Conservation (phyloP, 2,329 filamentous ascomycete genomes). For the Tolypocladium pustulatum region DNA sequence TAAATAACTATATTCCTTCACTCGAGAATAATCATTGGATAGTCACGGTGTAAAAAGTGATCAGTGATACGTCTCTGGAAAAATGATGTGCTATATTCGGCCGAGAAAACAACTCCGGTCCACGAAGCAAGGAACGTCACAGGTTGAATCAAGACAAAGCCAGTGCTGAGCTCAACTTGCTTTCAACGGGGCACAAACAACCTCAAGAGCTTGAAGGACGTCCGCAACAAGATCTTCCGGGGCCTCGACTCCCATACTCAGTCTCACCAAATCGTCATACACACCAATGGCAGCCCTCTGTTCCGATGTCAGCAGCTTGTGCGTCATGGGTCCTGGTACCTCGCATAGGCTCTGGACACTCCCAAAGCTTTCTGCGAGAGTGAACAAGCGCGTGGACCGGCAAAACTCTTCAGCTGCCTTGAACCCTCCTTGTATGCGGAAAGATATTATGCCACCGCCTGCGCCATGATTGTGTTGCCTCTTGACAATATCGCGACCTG, state of each 20-base stretch:
- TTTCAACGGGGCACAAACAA: not conserved
- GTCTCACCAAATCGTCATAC: not conserved
- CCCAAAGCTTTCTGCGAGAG: not conserved
- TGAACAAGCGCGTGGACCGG: not conserved
- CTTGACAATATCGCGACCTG: not conserved
- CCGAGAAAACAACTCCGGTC: too few species aligned
- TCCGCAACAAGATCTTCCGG: not conserved
- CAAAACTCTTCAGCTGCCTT: not conserved
- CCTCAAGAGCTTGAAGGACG: not conserved
- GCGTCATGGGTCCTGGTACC: not conserved
- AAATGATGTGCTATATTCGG: too few species aligned
- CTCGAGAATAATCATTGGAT: too few species aligned
- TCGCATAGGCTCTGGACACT: not conserved
- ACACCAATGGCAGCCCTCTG: not conserved
- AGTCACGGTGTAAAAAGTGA: too few species aligned
- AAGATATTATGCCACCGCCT: not conserved
- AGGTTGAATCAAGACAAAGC: not conserved
- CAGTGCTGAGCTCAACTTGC: not conserved
- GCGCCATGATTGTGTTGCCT: not conserved
- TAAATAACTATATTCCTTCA: too few species aligned
- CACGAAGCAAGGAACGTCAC: too few species aligned
- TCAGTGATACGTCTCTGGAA: too few species aligned
- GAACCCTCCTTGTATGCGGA: not conserved
- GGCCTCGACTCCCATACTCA: not conserved
- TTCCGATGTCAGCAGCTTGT: not conserved